A percentile compares a stretch with the other conserved stretches of the same genome.
phyloP scores from a whole-genome alignment of 306 rosid species.

The Vicia sativa region DNA sequence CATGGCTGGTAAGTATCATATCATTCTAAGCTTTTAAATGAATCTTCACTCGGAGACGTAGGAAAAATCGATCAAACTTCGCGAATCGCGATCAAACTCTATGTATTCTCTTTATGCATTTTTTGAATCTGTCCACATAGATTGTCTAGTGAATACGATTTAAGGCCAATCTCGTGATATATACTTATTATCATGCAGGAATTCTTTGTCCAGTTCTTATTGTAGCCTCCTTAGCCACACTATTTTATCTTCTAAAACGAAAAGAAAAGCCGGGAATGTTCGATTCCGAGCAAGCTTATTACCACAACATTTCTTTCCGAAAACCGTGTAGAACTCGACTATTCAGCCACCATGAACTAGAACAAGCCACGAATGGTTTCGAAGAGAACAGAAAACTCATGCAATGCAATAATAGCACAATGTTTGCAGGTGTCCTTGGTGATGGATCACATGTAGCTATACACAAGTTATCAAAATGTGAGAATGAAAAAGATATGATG shows the following conservation, averaged over 20 bases:
- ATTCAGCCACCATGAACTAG: slow-evolving; percentile 72
- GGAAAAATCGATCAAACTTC: not conserved
- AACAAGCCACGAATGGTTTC: slow-evolving; percentile 72
- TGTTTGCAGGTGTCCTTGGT: slow-evolving; percentile 67
- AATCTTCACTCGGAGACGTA: not conserved
- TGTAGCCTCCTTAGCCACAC: slow-evolving; percentile 63
- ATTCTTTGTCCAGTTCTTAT: slow-evolving; percentile 71
- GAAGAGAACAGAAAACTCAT: slow-evolving; percentile 58
- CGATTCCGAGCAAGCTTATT: slow-evolving; percentile 51
- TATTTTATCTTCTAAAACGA: slow-evolving; percentile 61
- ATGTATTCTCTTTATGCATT: not conserved
- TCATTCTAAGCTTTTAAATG: not conserved
- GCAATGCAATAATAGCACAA: slow-evolving; percentile 54
- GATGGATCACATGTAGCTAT: slow-evolving; percentile 82
- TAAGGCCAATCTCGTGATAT: slow-evolving; percentile 7
- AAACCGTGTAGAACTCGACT: slow-evolving; percentile 66
- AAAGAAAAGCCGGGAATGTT: slow-evolving; percentile 52
- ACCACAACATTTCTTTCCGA: slow-evolving; percentile 58
- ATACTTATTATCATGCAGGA: slow-evolving; percentile 59
- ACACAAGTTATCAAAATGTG: slow-evolving; percentile 63
- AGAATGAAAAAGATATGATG: slow-evolving; percentile 62
- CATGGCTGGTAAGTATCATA: slow-evolving; percentile 61
- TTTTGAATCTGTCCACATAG: not conserved
- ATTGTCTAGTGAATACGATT: too few species aligned
- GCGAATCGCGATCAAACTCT: not conserved